Conservation (phyloP, 1,284 basidiomycete genomes). For the Inonotus hispidus region DNA sequence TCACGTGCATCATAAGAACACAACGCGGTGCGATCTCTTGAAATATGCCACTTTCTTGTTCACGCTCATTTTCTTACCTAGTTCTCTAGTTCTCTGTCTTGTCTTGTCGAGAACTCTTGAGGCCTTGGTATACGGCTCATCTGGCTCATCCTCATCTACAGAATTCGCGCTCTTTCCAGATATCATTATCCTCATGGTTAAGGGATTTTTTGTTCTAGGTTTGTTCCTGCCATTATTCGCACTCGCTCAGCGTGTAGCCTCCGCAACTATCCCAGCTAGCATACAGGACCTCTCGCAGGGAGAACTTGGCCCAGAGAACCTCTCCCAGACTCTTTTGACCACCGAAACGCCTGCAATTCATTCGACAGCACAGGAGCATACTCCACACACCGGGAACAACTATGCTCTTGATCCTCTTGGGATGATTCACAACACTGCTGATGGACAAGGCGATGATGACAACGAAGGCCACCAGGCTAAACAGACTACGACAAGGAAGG, state of each 20-base stretch:
- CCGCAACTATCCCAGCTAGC: neutral
- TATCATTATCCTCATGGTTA: neutral
- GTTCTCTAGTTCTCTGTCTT: no score
- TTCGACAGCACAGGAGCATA: neutral
- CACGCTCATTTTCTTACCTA: neutral
- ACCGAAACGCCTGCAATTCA: neutral
- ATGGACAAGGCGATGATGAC: neutral
- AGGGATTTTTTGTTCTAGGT: neutral
- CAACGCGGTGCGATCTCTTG: neutral
- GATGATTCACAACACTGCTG: neutral
- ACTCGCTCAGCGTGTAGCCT: neutral
- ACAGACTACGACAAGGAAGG: neutral
- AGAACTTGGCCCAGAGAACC: neutral
- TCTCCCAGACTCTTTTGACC: neutral
- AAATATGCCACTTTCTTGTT: neutral
- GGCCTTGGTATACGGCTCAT: neutral
- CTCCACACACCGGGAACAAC: neutral
- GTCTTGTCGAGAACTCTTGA: no score
- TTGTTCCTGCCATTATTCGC: neutral
- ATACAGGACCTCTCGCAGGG: neutral
- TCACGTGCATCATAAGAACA: neutral
- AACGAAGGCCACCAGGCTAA: neutral
- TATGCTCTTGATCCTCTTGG: constrained; percentile 15
- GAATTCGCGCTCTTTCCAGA: neutral
- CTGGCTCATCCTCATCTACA: neutral